These are phyloP conservation scores for Tardiomyces blankii DNA, from an alignment of 1,139 yeast genomes.

Conservation along the genomic window DNA sequence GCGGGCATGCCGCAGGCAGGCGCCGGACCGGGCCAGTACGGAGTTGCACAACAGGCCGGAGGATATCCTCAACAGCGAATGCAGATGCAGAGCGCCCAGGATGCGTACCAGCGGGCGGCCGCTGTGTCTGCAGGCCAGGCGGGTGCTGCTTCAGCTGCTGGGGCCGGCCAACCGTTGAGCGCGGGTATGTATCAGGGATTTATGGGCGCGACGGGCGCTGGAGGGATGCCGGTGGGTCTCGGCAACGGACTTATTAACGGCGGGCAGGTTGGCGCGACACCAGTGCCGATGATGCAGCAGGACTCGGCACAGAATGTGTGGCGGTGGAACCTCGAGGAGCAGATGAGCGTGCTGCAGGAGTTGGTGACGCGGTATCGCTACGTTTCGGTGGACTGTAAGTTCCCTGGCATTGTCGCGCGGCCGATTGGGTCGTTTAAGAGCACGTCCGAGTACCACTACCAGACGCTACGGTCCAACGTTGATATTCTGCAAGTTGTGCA, in stretches of 20 bases:
- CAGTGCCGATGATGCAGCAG: not conserved
- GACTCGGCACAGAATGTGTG: constrained; percentile 48
- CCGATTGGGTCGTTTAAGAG: constrained; percentile 94
- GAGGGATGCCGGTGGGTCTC: not conserved
- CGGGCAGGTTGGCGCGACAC: not conserved
- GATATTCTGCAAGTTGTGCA: constrained; percentile 82
- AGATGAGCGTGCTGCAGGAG: constrained; percentile 63
- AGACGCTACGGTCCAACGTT: constrained; percentile 83
- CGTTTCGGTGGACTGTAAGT: constrained; percentile 73
- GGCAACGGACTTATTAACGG: not conserved
- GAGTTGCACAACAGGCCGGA: not conserved
- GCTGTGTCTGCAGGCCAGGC: not conserved
- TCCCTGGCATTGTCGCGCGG: constrained; percentile 92
- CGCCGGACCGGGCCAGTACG: not conserved
- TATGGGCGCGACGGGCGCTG: not conserved
- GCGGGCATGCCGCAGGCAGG: not conserved
- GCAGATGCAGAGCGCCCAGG: not conserved
- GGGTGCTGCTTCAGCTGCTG: not conserved
- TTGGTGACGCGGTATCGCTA: constrained; percentile 59
- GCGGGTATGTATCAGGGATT: not conserved
- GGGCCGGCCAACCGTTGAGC: not conserved
- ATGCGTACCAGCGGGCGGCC: not conserved
- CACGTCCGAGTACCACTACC: constrained; percentile 89
- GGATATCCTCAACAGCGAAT: not conserved
- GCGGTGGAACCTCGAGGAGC: constrained; percentile 74